Percentiles rank a stretch among this genome's conserved stretches.
These are phyloP conservation scores for Diaporthe ilicicola DNA, from an alignment of 2,329 filamentous ascomycete genomes.

Conservation along the genomic window DNA sequence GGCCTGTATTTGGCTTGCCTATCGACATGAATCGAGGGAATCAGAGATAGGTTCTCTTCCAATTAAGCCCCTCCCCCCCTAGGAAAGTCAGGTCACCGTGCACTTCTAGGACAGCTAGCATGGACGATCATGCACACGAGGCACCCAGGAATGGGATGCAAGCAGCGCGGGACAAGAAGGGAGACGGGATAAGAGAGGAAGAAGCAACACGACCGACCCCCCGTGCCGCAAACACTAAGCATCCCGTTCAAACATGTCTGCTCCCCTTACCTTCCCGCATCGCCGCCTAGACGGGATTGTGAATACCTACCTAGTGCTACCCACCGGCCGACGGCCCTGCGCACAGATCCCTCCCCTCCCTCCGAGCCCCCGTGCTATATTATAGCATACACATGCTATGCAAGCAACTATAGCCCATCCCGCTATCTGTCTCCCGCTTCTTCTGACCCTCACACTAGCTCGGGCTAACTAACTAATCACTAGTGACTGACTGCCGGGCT, in stretches of 20 bases:
- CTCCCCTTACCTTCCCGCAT: constrained; percentile 13
- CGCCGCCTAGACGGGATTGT: not conserved
- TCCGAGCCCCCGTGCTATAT: not conserved
- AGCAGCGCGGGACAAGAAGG: not conserved
- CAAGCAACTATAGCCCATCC: not conserved
- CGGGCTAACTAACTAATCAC: not conserved
- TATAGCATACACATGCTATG: constrained; percentile 2
- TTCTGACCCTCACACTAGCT: no score
- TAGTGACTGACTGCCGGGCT: no score
- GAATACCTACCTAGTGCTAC: not conserved
- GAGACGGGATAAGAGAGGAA: not conserved
- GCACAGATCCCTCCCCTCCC: not conserved
- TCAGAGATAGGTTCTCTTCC: not conserved
- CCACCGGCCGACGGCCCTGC: not conserved
- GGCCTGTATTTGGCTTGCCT: not conserved
- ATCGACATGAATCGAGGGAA: not conserved
- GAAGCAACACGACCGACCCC: not conserved
- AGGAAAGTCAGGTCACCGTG: constrained; percentile 2
- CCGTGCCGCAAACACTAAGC: not conserved
- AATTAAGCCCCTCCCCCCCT: not conserved
- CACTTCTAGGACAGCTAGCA: constrained; percentile 3
- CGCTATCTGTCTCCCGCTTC: not conserved
- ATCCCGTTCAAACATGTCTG: not conserved
- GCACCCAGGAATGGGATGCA: not conserved
- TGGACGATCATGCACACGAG: not conserved